phyloP scores from a whole-genome alignment of 108 stramenopile species.

The Cylindrotheca closterium region DNA sequence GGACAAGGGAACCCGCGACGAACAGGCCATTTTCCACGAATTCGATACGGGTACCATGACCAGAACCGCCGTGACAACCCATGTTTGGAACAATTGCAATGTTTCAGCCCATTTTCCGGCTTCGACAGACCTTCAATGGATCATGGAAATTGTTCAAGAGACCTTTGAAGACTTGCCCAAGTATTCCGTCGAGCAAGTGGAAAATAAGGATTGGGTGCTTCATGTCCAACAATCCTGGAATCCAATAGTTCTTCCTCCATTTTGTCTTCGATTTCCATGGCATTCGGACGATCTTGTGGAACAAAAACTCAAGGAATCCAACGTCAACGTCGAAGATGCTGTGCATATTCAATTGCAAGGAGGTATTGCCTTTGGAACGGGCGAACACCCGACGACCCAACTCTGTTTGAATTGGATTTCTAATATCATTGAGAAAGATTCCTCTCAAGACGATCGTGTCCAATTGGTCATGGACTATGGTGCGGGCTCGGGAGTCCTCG shows the following conservation, averaged over 20 bases:
- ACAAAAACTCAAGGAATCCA: slow-evolving; percentile 30
- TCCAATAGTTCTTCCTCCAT: slow-evolving; percentile 62
- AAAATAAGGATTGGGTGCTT: slow-evolving; percentile 76
- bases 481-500: slow-evolving; percentile 76
- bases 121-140: slow-evolving; percentile 40
- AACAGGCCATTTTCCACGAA: slow-evolving; percentile 62
- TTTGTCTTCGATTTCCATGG: slow-evolving; percentile 73
- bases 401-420: slow-evolving; percentile 71
- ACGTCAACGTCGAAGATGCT: not conserved
- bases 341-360: slow-evolving; percentile 67
- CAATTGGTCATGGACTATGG: slow-evolving; percentile 72
- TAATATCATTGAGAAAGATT: slow-evolving; percentile 6
- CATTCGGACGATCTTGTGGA: slow-evolving; percentile 56
- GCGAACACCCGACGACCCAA: slow-evolving; percentile 86
- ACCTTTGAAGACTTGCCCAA: slow-evolving; percentile 38
- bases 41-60: slow-evolving; percentile 25
- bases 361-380: slow-evolving; percentile 85
- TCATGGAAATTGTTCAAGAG: slow-evolving; percentile 52
- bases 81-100: slow-evolving; percentile 70
- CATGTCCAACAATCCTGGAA: slow-evolving; percentile 79
- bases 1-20: slow-evolving; percentile 50
- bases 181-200: slow-evolving; percentile 49
- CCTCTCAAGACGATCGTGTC: not conserved
- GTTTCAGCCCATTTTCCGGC: slow-evolving; percentile 78
- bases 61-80: slow-evolving; percentile 38